Base-by-base conservation (phyloP, 345 rosid genomes). In the Ricinus communis region DNA sequence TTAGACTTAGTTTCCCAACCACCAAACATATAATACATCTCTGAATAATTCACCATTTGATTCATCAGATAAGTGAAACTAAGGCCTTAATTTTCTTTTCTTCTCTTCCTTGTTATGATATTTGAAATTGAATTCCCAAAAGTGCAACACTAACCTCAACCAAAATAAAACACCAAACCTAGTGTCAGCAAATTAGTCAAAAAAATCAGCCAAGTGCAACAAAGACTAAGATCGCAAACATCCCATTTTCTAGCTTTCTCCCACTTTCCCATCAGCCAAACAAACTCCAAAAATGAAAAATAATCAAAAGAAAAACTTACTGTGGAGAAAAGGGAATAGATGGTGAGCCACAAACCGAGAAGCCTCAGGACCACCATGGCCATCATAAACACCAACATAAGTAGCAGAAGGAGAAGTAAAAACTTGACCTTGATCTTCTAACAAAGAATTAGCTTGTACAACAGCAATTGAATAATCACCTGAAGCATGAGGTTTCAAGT, bases 341-440 rank as follows among this genome's bases (percentile, higher is more conserved):
- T 81, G 79, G 43, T 56, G 70, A 55, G 82, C 58, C 68, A 88
- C 73, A 79, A 88, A 88, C 27, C 86, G 88, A 52, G 93, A 81
- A 75, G 90, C 81, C 54, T 88, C 87, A 14, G 87, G 87, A 2
- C 93, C 93, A 24, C 93, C 93, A 46, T 88, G 93, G 66, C 93
- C 93, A 62, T 88, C 93, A 71, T 88, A 88, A 65, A 88, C 84
- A 45, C 90, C 93, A 55, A 88, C 73, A 64, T 77, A 88, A 6
- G 90, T 88, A 31, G 88, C 84, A 38, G 90, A 85, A 63, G 93
- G 87, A 31, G 88, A 78, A 46, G 93, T 83, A 40, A 79, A 79
- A 22, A 88, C 88, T 72, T 88, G 93, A 4, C 85, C 86, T 68
- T 88, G 93, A 65, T 88, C 93, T 68, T 88, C 93, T 68, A 88